Evolutionary conservation across 805 yeast genomes (phyloP).

Genomic region (Ascoidea tarda): DNA sequence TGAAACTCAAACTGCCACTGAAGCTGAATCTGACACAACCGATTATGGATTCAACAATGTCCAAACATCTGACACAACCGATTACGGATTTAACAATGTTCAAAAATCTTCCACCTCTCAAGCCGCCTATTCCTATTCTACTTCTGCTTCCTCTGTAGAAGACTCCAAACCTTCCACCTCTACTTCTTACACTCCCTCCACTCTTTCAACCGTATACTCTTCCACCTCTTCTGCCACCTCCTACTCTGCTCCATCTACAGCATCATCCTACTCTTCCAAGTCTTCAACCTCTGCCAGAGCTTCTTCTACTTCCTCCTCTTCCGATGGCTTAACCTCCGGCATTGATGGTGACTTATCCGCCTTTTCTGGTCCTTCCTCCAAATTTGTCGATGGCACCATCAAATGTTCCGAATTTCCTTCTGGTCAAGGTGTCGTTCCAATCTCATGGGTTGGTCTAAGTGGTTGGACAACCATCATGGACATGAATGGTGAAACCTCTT

Average conservation of each 20-base stretch:
- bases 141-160: slow-evolving; percentile 13
- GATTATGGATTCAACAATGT: too few relatives aligned
- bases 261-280: slow-evolving; percentile 13
- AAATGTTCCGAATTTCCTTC: slow-evolving; percentile 58
- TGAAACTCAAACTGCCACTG: slow-evolving; percentile 5
- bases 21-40: not conserved
- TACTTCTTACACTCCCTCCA: slow-evolving; percentile 3
- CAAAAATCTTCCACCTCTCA: slow-evolving; percentile 24
- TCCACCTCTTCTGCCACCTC: slow-evolving; percentile 3
- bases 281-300: slow-evolving; percentile 11
- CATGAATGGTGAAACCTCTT: slow-evolving; percentile 47
- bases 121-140: slow-evolving; percentile 21
- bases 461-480: slow-evolving; percentile 43
- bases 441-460: slow-evolving; percentile 38
- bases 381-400: slow-evolving; percentile 58
- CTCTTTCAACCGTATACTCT: slow-evolving; percentile 2
- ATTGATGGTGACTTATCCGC: slow-evolving; percentile 38
- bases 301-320: slow-evolving; percentile 16
- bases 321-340: slow-evolving; percentile 21
- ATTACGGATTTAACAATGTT: slow-evolving; percentile 35
- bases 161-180: slow-evolving; percentile 8
- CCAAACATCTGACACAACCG: slow-evolving; percentile 27
- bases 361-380: slow-evolving; percentile 32
- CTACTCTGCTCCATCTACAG: slow-evolving; percentile 9
- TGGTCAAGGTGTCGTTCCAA: slow-evolving; percentile 57